Percentiles rank a stretch among this genome's conserved stretches.
Evolutionary conservation across 495 filamentous ascomycete species (phyloP).

Genomic region (Glarea lozoyensis): DNA sequence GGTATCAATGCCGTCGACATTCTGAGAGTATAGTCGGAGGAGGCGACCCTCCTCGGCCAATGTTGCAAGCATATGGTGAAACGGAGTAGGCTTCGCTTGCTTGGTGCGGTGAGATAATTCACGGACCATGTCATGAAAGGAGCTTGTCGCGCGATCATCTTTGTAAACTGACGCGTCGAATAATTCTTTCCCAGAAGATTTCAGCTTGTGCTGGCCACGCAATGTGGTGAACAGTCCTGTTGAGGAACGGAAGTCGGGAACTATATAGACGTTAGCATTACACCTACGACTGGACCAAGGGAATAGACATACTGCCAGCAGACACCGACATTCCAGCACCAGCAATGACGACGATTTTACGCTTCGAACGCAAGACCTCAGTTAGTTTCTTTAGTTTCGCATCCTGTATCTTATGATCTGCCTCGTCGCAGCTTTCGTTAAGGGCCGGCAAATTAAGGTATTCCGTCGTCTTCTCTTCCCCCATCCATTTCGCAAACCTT

Average conservation of each 20-base stretch:
- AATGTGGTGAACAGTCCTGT: conserved; percentile 80
- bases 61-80: conserved; percentile 89
- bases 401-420: conserved; percentile 29
- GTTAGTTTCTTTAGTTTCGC: conserved; percentile 56
- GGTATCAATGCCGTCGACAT: conserved; percentile 91
- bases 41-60: conserved; percentile 82
- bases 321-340: conserved; percentile 95
- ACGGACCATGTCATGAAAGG: conserved; percentile 94
- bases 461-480: conserved; percentile 61
- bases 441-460: conserved; percentile 58
- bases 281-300: neutral
- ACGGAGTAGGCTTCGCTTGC: conserved; percentile 72
- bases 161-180: conserved; percentile 98
- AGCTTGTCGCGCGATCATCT: conserved; percentile 73
- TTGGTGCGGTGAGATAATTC: conserved; percentile 67
- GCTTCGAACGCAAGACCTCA: conserved; percentile 72
- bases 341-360: conserved; percentile 93
- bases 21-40: conserved; percentile 90
- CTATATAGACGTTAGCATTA: conserved; percentile 32
- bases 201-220: conserved; percentile 77
- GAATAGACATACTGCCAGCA: conserved; percentile 70
- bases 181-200: conserved; percentile 87
- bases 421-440: conserved; percentile 31
- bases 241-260: conserved; percentile 92
- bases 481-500: conserved; percentile 56